A percentile compares a stretch with the other conserved stretches of the same genome.
Evolutionary conservation across 371 early-diverging fungal species (phyloP).

Genomic region (Lichtheimia ornata): DNA sequence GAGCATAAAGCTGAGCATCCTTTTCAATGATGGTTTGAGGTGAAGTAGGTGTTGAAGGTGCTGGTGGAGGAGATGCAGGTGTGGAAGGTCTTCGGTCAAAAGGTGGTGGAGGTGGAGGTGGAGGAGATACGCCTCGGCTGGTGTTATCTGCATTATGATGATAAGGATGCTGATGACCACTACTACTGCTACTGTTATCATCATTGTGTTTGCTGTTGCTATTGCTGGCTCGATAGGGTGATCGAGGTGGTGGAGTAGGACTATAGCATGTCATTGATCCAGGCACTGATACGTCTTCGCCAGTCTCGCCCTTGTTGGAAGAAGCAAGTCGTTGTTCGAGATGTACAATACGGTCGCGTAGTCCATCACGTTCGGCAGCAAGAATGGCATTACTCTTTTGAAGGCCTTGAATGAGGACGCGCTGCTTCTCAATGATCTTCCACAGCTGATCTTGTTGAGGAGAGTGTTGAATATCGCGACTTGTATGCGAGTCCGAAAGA

Average conservation of each 20-base stretch:
- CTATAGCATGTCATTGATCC: conserved; percentile 2
- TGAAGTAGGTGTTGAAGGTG: conserved; percentile 4
- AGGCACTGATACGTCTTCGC: not conserved
- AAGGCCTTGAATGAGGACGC: conserved; percentile 77
- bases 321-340: conserved; percentile 24
- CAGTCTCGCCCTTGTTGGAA: conserved; percentile 11
- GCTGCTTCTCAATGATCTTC: conserved; percentile 89
- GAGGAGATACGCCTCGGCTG: conserved; percentile 30
- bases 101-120: conserved; percentile 19
- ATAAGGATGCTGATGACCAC: conserved; percentile 7
- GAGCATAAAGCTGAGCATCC: conserved; percentile 15
- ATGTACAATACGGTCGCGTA: conserved; percentile 35
- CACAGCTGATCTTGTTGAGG: conserved; percentile 84
- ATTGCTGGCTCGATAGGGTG: conserved; percentile 22
- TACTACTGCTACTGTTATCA: not conserved
- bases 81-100: conserved; percentile 6
- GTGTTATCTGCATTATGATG: conserved; percentile 21
- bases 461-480: conserved; percentile 4
- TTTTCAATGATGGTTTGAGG: conserved; percentile 14
- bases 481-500: not conserved
- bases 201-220: not conserved
- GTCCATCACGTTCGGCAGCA: conserved; percentile 56
- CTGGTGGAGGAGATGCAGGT: conserved; percentile 4
- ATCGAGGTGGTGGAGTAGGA: conserved; percentile 20
- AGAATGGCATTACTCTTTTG: conserved; percentile 58